Conservation (phyloP, 1,139 yeast species). For the Taphrina pruni region DNA sequence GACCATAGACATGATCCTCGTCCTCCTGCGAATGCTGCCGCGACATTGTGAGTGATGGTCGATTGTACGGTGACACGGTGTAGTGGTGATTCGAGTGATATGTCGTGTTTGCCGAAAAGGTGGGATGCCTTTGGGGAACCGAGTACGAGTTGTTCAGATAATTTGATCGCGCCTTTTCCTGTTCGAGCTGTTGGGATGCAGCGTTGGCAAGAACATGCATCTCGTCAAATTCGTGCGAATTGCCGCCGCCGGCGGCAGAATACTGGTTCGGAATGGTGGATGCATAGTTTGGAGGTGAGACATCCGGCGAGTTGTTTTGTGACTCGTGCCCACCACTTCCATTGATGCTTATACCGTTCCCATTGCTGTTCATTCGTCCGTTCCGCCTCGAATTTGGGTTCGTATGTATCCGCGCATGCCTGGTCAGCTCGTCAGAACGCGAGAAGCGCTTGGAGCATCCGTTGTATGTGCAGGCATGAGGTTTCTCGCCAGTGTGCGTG, state of each 20-base stretch:
- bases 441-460: slow-evolving; percentile 86
- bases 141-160: slow-evolving; percentile 27
- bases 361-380: slow-evolving; percentile 4
- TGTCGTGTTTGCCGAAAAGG: slow-evolving; percentile 42
- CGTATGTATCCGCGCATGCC: slow-evolving; percentile 81
- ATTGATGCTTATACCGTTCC: slow-evolving; percentile 40
- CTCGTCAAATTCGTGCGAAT: slow-evolving; percentile 52
- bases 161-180: slow-evolving; percentile 51
- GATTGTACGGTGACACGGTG: slow-evolving; percentile 30
- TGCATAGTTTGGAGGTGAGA: slow-evolving; percentile 46
- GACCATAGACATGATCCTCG: slow-evolving; percentile 35
- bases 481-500: slow-evolving; percentile 95
- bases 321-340: slow-evolving; percentile 46
- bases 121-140: slow-evolving; percentile 38
- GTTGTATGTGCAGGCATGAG: slow-evolving; percentile 85
- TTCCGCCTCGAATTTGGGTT: slow-evolving; percentile 40
- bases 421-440: slow-evolving; percentile 85
- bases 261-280: slow-evolving; percentile 29
- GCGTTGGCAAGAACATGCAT: slow-evolving; percentile 81
- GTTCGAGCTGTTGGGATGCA: slow-evolving; percentile 76
- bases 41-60: slow-evolving; percentile 41
- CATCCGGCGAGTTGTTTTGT: slow-evolving; percentile 45
- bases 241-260: neutral
- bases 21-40: slow-evolving; percentile 43
- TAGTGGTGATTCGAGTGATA: slow-evolving; percentile 41